Evolutionary conservation across 2,329 filamentous ascomycete species (phyloP).

Genomic region (Stylonectria norvegica): DNA sequence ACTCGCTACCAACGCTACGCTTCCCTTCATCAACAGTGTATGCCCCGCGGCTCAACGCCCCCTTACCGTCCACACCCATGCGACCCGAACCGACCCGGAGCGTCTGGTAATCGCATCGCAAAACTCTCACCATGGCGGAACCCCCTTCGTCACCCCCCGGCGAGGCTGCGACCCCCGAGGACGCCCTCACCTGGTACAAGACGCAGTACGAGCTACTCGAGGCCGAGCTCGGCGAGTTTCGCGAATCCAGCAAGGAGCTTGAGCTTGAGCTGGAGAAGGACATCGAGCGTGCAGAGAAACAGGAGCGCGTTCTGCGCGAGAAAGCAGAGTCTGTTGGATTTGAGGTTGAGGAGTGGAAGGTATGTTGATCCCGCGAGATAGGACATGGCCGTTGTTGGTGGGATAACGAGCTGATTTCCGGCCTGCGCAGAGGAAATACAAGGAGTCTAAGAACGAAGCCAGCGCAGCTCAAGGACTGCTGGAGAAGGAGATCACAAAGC

Average conservation of each 20-base stretch:
- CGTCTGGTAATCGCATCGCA: slow-evolving; percentile 9
- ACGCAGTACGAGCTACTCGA: slow-evolving; percentile 90
- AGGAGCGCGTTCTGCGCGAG: slow-evolving; percentile 79
- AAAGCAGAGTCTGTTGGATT: slow-evolving; percentile 81
- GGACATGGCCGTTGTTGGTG: slow-evolving; percentile 1
- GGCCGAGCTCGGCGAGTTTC: slow-evolving; percentile 87
- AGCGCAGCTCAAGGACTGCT: slow-evolving; percentile 78
- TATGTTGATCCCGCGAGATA: slow-evolving; percentile 41
- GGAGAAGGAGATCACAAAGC: slow-evolving; percentile 91
- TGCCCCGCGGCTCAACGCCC: too few species aligned
- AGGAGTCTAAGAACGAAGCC: slow-evolving; percentile 86
- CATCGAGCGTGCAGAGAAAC: slow-evolving; percentile 90
- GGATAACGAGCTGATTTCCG: background rate
- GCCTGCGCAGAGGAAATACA: slow-evolving; percentile 76
- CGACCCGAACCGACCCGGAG: slow-evolving; percentile 12
- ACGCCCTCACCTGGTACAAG: slow-evolving; percentile 93
- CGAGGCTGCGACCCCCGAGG: slow-evolving; percentile 57
- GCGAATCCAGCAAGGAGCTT: slow-evolving; percentile 87
- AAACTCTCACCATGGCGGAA: slow-evolving; percentile 41
- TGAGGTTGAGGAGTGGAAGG: slow-evolving; percentile 98
- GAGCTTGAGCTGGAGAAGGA: slow-evolving; percentile 95
- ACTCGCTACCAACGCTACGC: background rate
- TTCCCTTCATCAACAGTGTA: background rate
- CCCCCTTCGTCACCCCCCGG: slow-evolving; percentile 60
- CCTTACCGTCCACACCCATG: slow-evolving; percentile 12